phyloP scores from a whole-genome alignment of 352 stramenopile species.

The Globisporangium alternatum region DNA sequence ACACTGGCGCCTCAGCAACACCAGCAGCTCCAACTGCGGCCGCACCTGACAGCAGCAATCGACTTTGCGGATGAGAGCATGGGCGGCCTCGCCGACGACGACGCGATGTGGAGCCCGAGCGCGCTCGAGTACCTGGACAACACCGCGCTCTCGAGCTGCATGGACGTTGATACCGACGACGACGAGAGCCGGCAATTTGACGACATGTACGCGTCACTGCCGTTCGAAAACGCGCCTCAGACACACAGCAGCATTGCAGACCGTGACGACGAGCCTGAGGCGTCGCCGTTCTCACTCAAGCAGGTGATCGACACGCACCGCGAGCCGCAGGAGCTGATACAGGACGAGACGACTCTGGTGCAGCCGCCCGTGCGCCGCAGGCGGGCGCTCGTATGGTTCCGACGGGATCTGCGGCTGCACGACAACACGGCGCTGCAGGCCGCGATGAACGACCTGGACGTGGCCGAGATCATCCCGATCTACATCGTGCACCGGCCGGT shows the following conservation, averaged over 20 bases:
- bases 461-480: conserved; percentile 55
- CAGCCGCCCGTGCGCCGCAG: conserved; percentile 4
- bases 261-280: background rate
- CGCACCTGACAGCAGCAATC: background rate
- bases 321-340: background rate
- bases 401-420: conserved; percentile 93
- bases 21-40: background rate
- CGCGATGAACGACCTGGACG: conserved; percentile 33
- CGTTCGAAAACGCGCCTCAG: background rate
- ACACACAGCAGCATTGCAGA: background rate
- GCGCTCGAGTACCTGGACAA: conserved; percentile 15
- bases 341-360: background rate
- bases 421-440: conserved; percentile 93
- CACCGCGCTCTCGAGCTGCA: background rate
- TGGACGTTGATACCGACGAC: conserved; percentile 13
- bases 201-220: background rate
- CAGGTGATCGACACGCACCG: background rate
- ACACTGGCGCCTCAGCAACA: background rate
- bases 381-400: conserved; percentile 89
- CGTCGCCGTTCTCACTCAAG: conserved; percentile 1
- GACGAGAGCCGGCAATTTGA: background rate
- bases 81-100: conserved; percentile 8
- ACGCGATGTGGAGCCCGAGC: conserved; percentile 15
- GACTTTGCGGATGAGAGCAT: conserved; percentile 9
- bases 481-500: conserved; percentile 86